Evolutionary conservation across 768 basidiomycete species (phyloP), one percentile per base, ranked within the genome.

Genomic region (Mycena latifolia): DNA sequence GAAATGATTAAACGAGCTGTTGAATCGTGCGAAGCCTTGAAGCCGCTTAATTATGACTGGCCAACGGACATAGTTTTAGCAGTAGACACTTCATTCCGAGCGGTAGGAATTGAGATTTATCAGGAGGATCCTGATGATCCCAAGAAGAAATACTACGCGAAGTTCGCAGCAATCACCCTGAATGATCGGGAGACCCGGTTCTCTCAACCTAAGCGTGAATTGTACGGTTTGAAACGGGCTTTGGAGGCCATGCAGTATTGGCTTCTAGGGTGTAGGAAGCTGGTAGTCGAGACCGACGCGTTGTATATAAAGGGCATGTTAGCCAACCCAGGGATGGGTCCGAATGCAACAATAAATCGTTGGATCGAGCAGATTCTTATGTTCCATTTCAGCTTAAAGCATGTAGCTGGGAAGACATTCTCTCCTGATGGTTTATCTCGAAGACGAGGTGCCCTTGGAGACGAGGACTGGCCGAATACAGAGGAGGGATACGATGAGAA

Each of bases 141-240:
- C 0, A 71, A 73, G 2, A 65, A 66, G 12, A 61, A 67, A 0
- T 70, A 72, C 18, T 80, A 73, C 27, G 70, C 74, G n/a, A 0
- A 59, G 71, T 86, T 83, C 47, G 74, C 79, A 0, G 84, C 79
- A 0, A 79, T 85, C 0, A 65, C 76, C 0, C 71, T 83, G 27
- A 80, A 79, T 33, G 75, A 77, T 0, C 22, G 74, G 1, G 77
- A 82, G 68, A 43, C 72, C 0, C 28, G 70, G 0, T 81, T 74
- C 54, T 80, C 79, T 0, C 81, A 83, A 54, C 73, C 79, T 0
- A 85, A 85, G 41, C 27, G 76, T 0, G 81, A 85, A 68, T 58
- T 84, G 0, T 83, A 75, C 55, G 78, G 83, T 0, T 35, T 83
- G 0, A 78, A 66, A 24, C n/a, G n/a, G n/a, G n/a, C n/a, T n/a